Evolutionary conservation across 108 stramenopile genomes (phyloP), one percentile per base, ranked within the genome.

Genomic region (Nannochloropsis salina): DNA sequence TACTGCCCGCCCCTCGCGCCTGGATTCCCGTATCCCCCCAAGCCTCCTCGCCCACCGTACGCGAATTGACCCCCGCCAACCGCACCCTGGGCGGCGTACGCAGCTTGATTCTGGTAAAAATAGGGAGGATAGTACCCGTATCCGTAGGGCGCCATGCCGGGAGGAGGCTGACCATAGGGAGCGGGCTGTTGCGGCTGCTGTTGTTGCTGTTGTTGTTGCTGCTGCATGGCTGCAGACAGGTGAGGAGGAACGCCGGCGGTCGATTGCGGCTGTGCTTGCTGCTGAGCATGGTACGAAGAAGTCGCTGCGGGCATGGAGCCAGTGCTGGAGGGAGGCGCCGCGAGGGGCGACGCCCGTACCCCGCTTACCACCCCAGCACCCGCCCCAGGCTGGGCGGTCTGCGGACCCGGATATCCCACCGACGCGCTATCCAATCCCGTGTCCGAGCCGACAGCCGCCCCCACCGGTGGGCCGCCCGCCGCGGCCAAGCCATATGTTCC

Each of bases 11-110:
- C 61, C 15, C 61, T 15, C n/a, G 61, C 61, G 15, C 61, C 61
- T 4, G 61, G 61, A n/a, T 74, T 74, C n/a, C 61, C 61, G 3
- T 74, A 74, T n/a, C 61, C 61, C n/a, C 61, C 61, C 61, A 74
- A 1, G 61, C 20, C 61, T 2, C 61, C 61, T 74, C 61, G 61
- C 20, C 61, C 61, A 0, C 61, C 61, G 61, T 74, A 74, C 61
- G 20, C 61, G 8, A 74, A 74, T 74, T 74, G 61, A 74, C n/a
- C n/a, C 61, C 61, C 61, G n/a, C 61, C 61, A 6, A n/a, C 61
- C 61, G 61, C 61, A 74, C 20, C 61, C 61, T 74, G 61, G n/a
- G 61, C 61, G n/a, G n/a, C 61, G n/a, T 74, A 74, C n/a, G 61
- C 61, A 31, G 31, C 31, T 74, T 74, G 61, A n/a, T 74, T 74